A percentile compares a stretch with the other conserved stretches of the same genome.
These are phyloP conservation scores for Candida fluviatilis DNA, from an alignment of 805 yeast species.

Conservation along the genomic window DNA sequence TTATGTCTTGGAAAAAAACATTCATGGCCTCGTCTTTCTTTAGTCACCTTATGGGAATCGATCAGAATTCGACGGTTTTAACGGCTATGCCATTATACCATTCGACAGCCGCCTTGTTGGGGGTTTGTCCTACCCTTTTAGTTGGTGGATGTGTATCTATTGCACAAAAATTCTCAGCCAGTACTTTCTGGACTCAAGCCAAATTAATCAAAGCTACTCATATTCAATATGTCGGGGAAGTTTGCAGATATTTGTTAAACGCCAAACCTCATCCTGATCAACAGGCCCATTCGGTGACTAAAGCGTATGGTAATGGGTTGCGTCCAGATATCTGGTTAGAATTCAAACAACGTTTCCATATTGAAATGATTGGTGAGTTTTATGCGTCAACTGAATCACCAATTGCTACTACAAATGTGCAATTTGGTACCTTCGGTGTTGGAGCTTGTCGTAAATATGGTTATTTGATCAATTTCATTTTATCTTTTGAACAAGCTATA, in stretches of 20 bases:
- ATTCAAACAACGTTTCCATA: constrained; percentile 73
- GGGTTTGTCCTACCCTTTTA: constrained; percentile 63
- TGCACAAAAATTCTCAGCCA: constrained; percentile 76
- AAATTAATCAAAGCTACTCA: constrained; percentile 67
- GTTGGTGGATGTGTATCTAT: constrained; percentile 75
- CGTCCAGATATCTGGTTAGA: constrained; percentile 84
- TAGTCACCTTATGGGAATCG: constrained; percentile 62
- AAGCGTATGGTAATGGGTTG: constrained; percentile 89
- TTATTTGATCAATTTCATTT: constrained; percentile 45
- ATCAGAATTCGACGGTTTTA: constrained; percentile 55
- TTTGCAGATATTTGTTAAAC: constrained; percentile 77
- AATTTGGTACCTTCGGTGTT: constrained; percentile 71
- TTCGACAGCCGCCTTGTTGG: constrained; percentile 87
- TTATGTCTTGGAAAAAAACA: constrained; percentile 86
- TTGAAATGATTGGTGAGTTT: constrained; percentile 79
- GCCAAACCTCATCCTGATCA: constrained; percentile 66
- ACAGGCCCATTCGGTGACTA: constrained; percentile 50
- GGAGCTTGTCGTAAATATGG: constrained; percentile 90
- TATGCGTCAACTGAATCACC: constrained; percentile 95
- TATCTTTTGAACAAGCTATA: constrained; percentile 52
- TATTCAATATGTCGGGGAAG: constrained; percentile 92
- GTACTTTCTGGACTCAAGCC: constrained; percentile 88
- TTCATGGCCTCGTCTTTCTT: constrained; percentile 67
- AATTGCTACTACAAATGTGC: constrained; percentile 77
- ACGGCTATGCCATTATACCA: constrained; percentile 96